These are phyloP conservation scores for Aspergillus neoniger DNA, from an alignment of 2,329 filamentous ascomycete genomes.

Conservation along the genomic window DNA sequence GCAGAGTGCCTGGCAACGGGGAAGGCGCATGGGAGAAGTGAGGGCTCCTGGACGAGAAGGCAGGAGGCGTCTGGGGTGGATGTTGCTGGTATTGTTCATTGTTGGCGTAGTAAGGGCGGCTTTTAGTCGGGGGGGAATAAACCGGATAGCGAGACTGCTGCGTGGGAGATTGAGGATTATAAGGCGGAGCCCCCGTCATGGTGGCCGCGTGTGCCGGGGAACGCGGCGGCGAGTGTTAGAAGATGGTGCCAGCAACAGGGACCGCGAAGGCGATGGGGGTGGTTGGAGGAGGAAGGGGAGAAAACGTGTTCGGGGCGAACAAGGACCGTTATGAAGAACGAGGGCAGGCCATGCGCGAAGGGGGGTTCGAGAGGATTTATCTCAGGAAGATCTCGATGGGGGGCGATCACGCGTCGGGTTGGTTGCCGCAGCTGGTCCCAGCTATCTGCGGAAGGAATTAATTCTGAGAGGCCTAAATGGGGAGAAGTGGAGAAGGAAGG, in stretches of 20 bases:
- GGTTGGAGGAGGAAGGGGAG: not conserved
- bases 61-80: constrained; percentile 47
- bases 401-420: constrained; percentile 23
- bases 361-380: constrained; percentile 8
- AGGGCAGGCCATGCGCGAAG: constrained; percentile 21
- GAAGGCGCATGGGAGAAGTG: constrained; percentile 45
- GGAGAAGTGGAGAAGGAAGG: constrained; percentile 10
- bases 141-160: constrained; percentile 45
- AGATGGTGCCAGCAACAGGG: constrained; percentile 8
- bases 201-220: constrained; percentile 35
- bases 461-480: constrained; percentile 14
- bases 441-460: constrained; percentile 19
- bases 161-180: constrained; percentile 48
- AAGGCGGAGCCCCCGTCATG: constrained; percentile 49
- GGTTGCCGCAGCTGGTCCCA: constrained; percentile 12
- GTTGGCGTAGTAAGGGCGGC: constrained; percentile 44
- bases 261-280: constrained; percentile 9
- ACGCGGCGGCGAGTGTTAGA: constrained; percentile 29
- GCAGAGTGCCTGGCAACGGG: constrained; percentile 42
- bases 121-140: constrained; percentile 48
- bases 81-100: constrained; percentile 47
- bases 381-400: constrained; percentile 12
- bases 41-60: constrained; percentile 43
- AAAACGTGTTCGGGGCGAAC: constrained; percentile 15
- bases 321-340: constrained; percentile 15